Conservation (phyloP, 306 rosid genomes). For the Sophora flavescens region DNA sequence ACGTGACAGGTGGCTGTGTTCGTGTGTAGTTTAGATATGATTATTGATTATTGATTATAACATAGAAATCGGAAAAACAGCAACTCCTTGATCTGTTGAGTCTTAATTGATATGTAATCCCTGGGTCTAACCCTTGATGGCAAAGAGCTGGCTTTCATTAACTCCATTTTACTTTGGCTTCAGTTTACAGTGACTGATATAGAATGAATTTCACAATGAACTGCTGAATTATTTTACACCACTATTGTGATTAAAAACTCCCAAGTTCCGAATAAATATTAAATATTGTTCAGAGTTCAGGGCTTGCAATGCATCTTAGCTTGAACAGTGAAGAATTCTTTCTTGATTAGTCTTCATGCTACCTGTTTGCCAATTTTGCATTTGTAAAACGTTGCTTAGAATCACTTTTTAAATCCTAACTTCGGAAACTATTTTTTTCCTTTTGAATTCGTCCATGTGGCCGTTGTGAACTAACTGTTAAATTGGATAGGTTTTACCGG, state of each 20-base stretch:
- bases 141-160: slow-evolving; percentile 11
- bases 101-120: neutral
- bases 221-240: slow-evolving; percentile 8
- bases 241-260: neutral
- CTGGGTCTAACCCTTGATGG: neutral
- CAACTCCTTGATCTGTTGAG: neutral
- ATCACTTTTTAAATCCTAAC: neutral
- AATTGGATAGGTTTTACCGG: slow-evolving; percentile 80
- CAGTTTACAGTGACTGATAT: neutral
- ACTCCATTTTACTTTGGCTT: neutral
- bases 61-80: neutral
- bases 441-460: slow-evolving; percentile 3
- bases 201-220: neutral
- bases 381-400: slow-evolving; percentile 6
- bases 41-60: neutral
- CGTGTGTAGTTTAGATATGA: neutral
- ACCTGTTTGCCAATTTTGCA: slow-evolving; percentile 3
- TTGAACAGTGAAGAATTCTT: neutral
- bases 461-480: slow-evolving; percentile 2
- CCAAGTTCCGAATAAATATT: slow-evolving; percentile 12
- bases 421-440: slow-evolving; percentile 14
- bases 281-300: slow-evolving; percentile 12
- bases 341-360: slow-evolving; percentile 26
- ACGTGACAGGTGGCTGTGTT: neutral
- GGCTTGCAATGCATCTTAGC: slow-evolving; percentile 18